Base-by-base conservation (phyloP, 2,329 filamentous ascomycete species). In the Aspergillus hiratsukae region DNA sequence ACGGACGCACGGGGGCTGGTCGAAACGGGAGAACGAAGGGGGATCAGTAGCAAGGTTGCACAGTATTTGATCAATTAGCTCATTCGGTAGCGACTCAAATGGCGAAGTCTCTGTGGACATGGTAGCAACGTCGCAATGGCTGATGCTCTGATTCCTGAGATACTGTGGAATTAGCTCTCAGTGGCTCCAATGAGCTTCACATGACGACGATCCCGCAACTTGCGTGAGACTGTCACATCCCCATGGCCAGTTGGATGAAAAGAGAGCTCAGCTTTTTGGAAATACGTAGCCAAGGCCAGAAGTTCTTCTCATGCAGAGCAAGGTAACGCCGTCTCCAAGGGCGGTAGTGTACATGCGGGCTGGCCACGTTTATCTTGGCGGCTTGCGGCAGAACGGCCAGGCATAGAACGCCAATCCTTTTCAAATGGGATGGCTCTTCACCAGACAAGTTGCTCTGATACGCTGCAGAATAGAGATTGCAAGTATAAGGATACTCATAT, bases 1-100 rank as follows among this genome's bases (percentile, higher is more conserved):
- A 58, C 66, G 60, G 57, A 69, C 70, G 64, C 64, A 75, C 27
- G 81, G 85, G 61, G 80, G 77, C 52, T 83, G 75, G 54, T 80
- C 76, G 23, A 86, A 69, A 17, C 75, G 74, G 41, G 63, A 65
- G 46, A 77, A 70, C 0, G 84, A 83, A 11, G 81, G 80, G 9
- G 82, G 76, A 2, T 75, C 67, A 0, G 64, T 64, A 61, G 82
- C 78, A 49, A 88, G 75, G 63, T 79, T 80, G n/a, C 70, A 72
- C 62, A 88, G 76, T 61, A 88, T 80, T 3, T 82, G 76, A 52
- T 80, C 69, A 23, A 87, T 71, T 48, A 89, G 72, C 72, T 89
- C 87, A 59, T 82, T 83, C 2, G 86, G 87, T 21, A 89, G 77
- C 69, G 23, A 57, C 61, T 51, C 72, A 62, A 54, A 75, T 56